Percentiles rank a stretch among this genome's conserved stretches.
Conservation (phyloP, 345 rosid species). For the thale cress (Arabidopsis thaliana) region DNA sequence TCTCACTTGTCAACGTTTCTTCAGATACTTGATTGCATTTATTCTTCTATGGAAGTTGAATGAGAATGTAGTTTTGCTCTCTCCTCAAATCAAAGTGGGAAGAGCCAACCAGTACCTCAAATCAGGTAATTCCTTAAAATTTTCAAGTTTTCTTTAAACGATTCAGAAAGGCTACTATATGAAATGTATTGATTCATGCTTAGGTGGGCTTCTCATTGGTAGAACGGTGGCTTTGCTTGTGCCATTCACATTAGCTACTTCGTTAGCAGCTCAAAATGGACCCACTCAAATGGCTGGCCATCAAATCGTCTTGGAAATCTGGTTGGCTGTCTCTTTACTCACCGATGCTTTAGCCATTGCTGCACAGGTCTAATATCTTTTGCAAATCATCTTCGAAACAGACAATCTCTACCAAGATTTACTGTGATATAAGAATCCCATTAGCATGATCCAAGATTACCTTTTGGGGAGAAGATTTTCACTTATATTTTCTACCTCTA, state of each 20-base stretch:
- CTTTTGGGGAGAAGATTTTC: background rate
- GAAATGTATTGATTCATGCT: conserved; percentile 15
- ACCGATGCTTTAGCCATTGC: conserved; percentile 96
- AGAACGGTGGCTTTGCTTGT: conserved; percentile 83
- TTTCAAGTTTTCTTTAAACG: background rate
- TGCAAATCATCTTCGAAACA: background rate
- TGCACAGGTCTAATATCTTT: conserved; percentile 68
- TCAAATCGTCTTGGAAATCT: conserved; percentile 86
- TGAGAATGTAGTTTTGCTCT: conserved; percentile 65
- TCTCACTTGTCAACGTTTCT: conserved; percentile 29
- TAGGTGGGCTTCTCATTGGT: conserved; percentile 92
- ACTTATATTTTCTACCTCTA: background rate
- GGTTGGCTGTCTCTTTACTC: conserved; percentile 91
- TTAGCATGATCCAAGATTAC: background rate
- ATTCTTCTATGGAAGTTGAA: conserved; percentile 85
- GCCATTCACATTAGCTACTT: conserved; percentile 83
- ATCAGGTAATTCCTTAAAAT: conserved; percentile 60
- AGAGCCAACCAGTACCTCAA: conserved; percentile 65
- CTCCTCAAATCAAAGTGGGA: conserved; percentile 70
- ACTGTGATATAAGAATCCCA: background rate
- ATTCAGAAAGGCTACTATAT: background rate
- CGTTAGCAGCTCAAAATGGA: conserved; percentile 88
- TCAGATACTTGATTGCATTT: conserved; percentile 82
- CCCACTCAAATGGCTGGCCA: conserved; percentile 92
- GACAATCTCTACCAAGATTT: background rate